These are phyloP conservation scores for Leishmania major DNA, from an alignment of 208 protist genomes.

Conservation along the genomic window DNA sequence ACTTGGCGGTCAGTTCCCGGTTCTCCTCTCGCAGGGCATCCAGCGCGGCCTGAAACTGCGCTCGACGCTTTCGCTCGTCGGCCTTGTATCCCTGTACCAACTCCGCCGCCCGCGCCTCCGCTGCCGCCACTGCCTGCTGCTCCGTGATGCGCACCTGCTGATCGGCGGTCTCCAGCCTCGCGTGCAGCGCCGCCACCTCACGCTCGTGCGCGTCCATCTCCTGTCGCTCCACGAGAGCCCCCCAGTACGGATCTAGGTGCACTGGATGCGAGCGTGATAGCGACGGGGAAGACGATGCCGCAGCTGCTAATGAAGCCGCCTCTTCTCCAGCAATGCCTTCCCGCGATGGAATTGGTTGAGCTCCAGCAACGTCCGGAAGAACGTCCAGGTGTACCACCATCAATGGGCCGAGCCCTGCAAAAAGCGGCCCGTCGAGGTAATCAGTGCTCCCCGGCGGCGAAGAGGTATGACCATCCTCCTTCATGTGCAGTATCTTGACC, in stretches of 20 bases:
- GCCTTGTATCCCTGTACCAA: conserved; percentile 32
- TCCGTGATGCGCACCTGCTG: conserved; percentile 22
- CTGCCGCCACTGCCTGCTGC: conserved; percentile 25
- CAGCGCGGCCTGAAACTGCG: conserved; percentile 55
- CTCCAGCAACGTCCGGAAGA: background rate
- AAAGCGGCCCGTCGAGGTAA: background rate
- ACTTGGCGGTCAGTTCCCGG: conserved; percentile 33
- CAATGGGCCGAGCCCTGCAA: conserved; percentile 24
- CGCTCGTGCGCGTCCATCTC: conserved; percentile 35
- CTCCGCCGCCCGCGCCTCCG: conserved; percentile 28
- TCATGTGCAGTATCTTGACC: background rate
- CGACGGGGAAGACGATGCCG: background rate
- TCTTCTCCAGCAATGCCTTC: background rate
- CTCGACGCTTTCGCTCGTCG: conserved; percentile 42
- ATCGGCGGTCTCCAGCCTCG: conserved; percentile 31
- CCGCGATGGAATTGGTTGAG: background rate
- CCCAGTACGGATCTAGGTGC: conserved; percentile 3
- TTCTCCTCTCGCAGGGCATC: conserved; percentile 55
- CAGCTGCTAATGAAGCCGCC: background rate
- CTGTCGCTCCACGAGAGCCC: conserved; percentile 10
- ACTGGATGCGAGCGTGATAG: background rate
- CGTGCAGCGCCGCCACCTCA: conserved; percentile 39
- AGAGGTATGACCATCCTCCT: background rate
- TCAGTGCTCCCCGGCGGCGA: background rate
- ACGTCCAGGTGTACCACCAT: conserved; percentile 19